Conservation (phyloP, 2,329 filamentous ascomycete species). For the Parasarocladium wereldwijsianum region DNA sequence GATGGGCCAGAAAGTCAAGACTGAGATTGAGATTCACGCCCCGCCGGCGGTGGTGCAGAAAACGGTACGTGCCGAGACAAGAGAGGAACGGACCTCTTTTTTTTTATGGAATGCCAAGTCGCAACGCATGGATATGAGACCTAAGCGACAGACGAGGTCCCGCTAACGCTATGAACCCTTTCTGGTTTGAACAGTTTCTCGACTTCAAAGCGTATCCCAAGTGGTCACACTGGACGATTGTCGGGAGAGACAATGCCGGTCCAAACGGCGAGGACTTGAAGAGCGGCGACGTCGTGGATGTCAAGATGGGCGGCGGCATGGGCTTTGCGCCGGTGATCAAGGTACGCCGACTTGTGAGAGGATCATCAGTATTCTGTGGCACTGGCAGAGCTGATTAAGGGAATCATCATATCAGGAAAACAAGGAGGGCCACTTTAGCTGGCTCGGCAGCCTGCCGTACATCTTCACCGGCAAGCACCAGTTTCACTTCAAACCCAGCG, state of each 20-base stretch:
- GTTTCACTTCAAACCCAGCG: constrained; percentile 10
- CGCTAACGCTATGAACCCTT: too few species aligned
- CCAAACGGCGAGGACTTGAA: background rate
- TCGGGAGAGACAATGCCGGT: background rate
- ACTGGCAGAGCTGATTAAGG: background rate
- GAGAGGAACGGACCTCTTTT: too few species aligned
- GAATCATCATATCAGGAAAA: background rate
- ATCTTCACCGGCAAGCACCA: constrained; percentile 10
- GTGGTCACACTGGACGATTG: constrained; percentile 2
- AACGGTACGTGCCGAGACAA: constrained; percentile 4
- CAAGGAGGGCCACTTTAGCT: constrained; percentile 7
- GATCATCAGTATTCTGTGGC: background rate
- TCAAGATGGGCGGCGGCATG: constrained; percentile 4
- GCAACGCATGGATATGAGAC: background rate
- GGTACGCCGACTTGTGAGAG: background rate
- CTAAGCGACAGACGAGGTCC: background rate
- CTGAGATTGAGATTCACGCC: constrained; percentile 4
- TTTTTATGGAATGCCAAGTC: background rate
- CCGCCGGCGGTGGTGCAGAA: constrained; percentile 5
- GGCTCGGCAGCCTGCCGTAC: constrained; percentile 8
- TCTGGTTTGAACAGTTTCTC: constrained; percentile 4
- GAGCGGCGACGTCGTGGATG: background rate
- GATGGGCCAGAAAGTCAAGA: background rate
- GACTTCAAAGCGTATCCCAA: constrained; percentile 3
- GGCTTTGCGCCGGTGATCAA: background rate